phyloP scores from a whole-genome alignment of 768 basidiomycete species.

The Lentinula sp. region DNA sequence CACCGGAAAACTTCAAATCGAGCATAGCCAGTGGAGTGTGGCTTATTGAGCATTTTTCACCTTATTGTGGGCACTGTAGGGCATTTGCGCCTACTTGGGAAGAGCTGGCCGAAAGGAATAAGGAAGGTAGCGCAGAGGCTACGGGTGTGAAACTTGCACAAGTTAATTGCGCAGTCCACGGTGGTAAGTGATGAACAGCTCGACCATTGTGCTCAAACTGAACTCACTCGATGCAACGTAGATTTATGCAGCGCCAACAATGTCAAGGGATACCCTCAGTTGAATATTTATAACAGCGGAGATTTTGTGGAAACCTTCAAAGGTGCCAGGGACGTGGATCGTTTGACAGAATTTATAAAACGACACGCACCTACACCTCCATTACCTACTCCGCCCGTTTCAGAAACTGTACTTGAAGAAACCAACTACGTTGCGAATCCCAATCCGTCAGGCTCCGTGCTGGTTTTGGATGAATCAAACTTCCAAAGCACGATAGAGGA shows the following conservation, averaged over 20 bases:
- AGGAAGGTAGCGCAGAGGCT: conserved; percentile 27
- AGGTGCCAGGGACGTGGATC: conserved; percentile 45
- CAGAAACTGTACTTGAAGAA: not conserved
- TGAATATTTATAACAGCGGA: conserved; percentile 71
- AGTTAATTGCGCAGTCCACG: conserved; percentile 73
- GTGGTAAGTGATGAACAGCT: conserved; percentile 45
- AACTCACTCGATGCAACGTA: conserved; percentile 20
- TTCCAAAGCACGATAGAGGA: conserved; percentile 33
- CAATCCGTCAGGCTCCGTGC: conserved; percentile 32
- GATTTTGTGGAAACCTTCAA: conserved; percentile 50
- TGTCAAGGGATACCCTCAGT: conserved; percentile 68
- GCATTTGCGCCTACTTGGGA: conserved; percentile 82
- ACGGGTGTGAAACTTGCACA: conserved; percentile 63
- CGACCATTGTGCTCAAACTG: not conserved
- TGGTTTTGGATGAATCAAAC: conserved; percentile 25
- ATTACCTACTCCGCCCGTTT: conserved; percentile 11
- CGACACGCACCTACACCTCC: conserved; percentile 25
- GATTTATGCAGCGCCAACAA: conserved; percentile 75
- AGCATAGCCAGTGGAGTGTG: conserved; percentile 55
- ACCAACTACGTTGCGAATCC: conserved; percentile 14
- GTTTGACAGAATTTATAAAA: conserved; percentile 51
- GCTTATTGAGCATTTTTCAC: conserved; percentile 87
- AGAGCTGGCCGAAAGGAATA: conserved; percentile 48
- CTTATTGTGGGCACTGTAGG: conserved; percentile 77
- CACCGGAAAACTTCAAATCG: conserved; percentile 50